These are phyloP conservation scores for Xenosphaeropsis pyriputrescens DNA, from an alignment of 2,329 filamentous ascomycete species.

Conservation along the genomic window DNA sequence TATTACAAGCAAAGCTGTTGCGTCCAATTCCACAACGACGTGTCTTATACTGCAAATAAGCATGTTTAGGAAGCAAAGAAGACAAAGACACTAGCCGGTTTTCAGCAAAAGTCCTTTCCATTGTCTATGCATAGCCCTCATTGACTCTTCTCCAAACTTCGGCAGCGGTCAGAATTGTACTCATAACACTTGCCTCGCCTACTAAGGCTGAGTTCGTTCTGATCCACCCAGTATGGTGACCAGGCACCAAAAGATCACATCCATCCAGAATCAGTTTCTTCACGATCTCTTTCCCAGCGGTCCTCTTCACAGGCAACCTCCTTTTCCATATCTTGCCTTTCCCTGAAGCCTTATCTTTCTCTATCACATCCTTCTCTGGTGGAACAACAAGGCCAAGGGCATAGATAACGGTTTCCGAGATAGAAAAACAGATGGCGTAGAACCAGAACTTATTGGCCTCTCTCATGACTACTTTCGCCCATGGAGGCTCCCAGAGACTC, in stretches of 20 bases:
- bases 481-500: slow-evolving; percentile 26
- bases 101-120: no score
- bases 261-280: slow-evolving; percentile 38
- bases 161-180: slow-evolving; percentile 42
- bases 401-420: slow-evolving; percentile 26
- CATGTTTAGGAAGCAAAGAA: no score
- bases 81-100: no score
- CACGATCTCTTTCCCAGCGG: slow-evolving; percentile 20
- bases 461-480: slow-evolving; percentile 29
- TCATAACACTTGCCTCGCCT: slow-evolving; percentile 42
- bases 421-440: slow-evolving; percentile 38
- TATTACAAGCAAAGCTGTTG: no score
- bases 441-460: slow-evolving; percentile 62
- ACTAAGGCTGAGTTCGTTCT: slow-evolving; percentile 33
- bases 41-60: no score
- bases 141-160: slow-evolving; percentile 43
- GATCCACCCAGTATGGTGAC: slow-evolving; percentile 44
- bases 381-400: slow-evolving; percentile 22
- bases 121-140: background rate
- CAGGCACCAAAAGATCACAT: slow-evolving; percentile 49
- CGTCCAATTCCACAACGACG: no score
- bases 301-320: slow-evolving; percentile 4
- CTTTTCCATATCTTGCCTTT: slow-evolving; percentile 18
- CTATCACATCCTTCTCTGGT: slow-evolving; percentile 2
- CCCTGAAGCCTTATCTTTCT: slow-evolving; percentile 14